A percentile compares a stretch with the other conserved stretches of the same genome.
Evolutionary conservation across 371 early-diverging fungal species (phyloP).

Genomic region (Lichtheimia ornata): DNA sequence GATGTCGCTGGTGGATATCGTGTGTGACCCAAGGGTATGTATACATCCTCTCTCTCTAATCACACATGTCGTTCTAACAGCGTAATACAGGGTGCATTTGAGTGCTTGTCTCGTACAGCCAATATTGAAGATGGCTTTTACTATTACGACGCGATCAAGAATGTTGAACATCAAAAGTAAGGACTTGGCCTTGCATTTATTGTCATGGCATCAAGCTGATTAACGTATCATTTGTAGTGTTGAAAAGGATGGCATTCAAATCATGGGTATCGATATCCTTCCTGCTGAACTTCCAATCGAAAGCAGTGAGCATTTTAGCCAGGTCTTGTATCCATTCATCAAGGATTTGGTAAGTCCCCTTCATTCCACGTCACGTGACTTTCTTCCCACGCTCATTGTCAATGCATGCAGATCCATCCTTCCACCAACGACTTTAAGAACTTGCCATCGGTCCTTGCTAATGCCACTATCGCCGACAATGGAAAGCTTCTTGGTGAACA

Average conservation of each 20-base stretch:
- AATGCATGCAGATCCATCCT: constrained; percentile 16
- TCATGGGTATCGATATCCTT: constrained; percentile 96
- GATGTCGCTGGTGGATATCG: constrained; percentile 90
- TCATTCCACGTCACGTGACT: no score
- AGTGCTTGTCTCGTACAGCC: constrained; percentile 87
- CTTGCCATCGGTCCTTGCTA: constrained; percentile 45
- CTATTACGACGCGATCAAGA: constrained; percentile 83
- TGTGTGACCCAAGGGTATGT: constrained; percentile 90
- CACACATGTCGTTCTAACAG: not conserved
- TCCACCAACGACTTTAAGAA: constrained; percentile 8
- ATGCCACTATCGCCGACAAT: constrained; percentile 78
- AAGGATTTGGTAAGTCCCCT: constrained; percentile 71
- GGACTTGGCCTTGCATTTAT: constrained; percentile 14
- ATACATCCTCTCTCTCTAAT: no score
- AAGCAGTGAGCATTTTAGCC: constrained; percentile 90
- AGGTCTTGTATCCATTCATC: constrained; percentile 79
- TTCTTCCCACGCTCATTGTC: not conserved
- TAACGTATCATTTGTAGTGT: constrained; percentile 40
- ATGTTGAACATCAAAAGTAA: constrained; percentile 74
- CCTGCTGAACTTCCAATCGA: constrained; percentile 96
- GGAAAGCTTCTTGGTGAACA: constrained; percentile 68
- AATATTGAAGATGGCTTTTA: constrained; percentile 91
- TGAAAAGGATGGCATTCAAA: constrained; percentile 83
- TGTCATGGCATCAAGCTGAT: not conserved
- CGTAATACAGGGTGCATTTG: constrained; percentile 76